Conservation (phyloP, 108 stramenopile genomes). For the Asterionellopsis glacialis region DNA sequence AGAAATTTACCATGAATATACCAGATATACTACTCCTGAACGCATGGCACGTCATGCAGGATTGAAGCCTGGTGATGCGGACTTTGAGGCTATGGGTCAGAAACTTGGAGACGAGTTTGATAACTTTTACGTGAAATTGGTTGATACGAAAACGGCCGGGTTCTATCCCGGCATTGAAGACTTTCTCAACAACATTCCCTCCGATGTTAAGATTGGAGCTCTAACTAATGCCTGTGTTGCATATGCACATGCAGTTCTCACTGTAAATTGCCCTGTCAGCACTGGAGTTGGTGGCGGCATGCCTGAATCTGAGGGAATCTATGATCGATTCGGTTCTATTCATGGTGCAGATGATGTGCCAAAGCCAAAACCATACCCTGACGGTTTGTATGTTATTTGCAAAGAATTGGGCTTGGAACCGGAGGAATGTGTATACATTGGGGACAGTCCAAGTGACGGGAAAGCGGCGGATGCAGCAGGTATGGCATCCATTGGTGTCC, state of each 20-base stretch:
- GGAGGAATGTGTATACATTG: conserved; percentile 63
- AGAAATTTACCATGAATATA: conserved; percentile 66
- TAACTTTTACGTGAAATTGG: conserved; percentile 69
- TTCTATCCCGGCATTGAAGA: conserved; percentile 68
- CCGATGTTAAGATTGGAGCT: conserved; percentile 47
- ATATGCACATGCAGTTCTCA: conserved; percentile 81
- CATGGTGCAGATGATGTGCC: conserved; percentile 79
- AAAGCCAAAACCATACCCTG: conserved; percentile 67
- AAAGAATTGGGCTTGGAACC: conserved; percentile 56
- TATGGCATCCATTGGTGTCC: conserved; percentile 65
- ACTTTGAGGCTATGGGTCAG: conserved; percentile 48
- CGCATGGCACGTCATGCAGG: conserved; percentile 80
- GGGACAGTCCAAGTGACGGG: conserved; percentile 78
- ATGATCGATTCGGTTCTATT: conserved; percentile 57
- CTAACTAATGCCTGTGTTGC: conserved; percentile 83
- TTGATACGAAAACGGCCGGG: conserved; percentile 59
- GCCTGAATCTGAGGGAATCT: conserved; percentile 21
- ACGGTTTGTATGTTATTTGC: conserved; percentile 62
- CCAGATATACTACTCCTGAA: conserved; percentile 70
- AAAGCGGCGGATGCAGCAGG: conserved; percentile 62
- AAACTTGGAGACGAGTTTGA: conserved; percentile 65
- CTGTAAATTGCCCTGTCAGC: conserved; percentile 30
- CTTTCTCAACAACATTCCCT: conserved; percentile 28
- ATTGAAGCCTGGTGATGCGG: conserved; percentile 47
- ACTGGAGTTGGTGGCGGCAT: not conserved